Conservation (phyloP, 192 early-diverging fungal species). For the Gonapodya sp. region DNA sequence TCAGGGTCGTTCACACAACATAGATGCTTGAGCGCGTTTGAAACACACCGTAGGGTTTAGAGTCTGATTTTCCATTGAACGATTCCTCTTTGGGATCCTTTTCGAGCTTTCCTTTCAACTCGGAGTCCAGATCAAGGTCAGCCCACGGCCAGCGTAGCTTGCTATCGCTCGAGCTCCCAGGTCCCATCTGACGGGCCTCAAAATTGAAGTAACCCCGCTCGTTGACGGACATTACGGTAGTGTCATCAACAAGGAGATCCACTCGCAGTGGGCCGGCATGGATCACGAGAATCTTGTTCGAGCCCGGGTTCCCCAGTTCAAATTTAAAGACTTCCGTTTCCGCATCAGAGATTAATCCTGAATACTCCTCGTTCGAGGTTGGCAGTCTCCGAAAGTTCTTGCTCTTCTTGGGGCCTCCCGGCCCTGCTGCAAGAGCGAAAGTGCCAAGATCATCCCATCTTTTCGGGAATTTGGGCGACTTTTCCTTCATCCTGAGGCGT, state of each 20-base stretch:
- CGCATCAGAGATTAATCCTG: background rate
- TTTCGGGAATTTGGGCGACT: background rate
- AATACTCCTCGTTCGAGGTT: background rate
- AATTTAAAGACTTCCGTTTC: constrained; percentile 16
- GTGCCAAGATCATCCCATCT: background rate
- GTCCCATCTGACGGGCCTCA: constrained; percentile 61
- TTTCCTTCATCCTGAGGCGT: constrained; percentile 20
- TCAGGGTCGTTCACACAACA: constrained; percentile 9
- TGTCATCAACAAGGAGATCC: constrained; percentile 42
- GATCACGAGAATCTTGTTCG: constrained; percentile 38
- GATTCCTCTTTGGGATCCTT: constrained; percentile 73
- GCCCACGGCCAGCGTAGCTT: background rate
- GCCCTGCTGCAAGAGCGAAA: background rate
- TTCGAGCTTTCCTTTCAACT: constrained; percentile 32
- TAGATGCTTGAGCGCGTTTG: background rate
- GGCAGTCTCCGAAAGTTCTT: background rate
- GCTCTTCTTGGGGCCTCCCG: background rate
- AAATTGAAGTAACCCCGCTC: constrained; percentile 71
- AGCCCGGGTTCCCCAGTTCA: constrained; percentile 18
- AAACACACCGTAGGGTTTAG: constrained; percentile 80
- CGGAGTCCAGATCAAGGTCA: constrained; percentile 19
- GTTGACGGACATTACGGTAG: constrained; percentile 64
- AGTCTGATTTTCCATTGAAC: constrained; percentile 79
- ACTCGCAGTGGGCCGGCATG: constrained; percentile 47
- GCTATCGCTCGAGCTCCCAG: constrained; percentile 14